A percentile compares a stretch with the other conserved stretches of the same genome.
phyloP scores from a whole-genome alignment of 2,329 filamentous ascomycete species.

The Alternaria atra region DNA sequence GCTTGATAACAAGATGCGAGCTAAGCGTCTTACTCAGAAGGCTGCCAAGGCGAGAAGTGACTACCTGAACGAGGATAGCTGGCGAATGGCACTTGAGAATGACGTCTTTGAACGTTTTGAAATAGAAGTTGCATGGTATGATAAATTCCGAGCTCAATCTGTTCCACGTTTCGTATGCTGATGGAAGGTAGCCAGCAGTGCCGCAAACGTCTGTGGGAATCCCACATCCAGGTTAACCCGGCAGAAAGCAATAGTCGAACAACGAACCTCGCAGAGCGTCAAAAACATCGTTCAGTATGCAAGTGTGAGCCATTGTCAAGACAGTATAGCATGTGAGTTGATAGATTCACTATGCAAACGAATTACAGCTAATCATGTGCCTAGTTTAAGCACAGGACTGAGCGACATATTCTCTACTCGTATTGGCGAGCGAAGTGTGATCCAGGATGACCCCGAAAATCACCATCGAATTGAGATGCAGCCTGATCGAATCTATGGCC shows the following conservation, averaged over 20 bases:
- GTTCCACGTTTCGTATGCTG: neutral
- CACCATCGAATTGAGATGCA: constrained; percentile 5
- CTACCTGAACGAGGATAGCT: constrained; percentile 21
- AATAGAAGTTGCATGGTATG: constrained; percentile 29
- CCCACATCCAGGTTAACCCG: constrained; percentile 4
- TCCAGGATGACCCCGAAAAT: constrained; percentile 1
- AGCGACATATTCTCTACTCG: constrained; percentile 21
- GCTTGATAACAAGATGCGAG: constrained; percentile 18
- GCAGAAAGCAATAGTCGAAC: constrained; percentile 17
- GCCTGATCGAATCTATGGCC: constrained; percentile 26
- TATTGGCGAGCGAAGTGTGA: constrained; percentile 14
- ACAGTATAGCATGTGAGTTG: constrained; percentile 9
- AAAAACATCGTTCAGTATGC: constrained; percentile 19
- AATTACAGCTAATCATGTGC: neutral
- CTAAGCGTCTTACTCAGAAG: constrained; percentile 4
- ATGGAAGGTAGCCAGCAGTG: neutral
- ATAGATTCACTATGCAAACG: constrained; percentile 2
- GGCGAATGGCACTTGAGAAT: constrained; percentile 20
- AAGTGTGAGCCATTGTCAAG: constrained; percentile 13
- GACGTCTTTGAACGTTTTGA: constrained; percentile 28
- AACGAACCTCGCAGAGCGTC: constrained; percentile 16
- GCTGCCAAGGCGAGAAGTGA: neutral
- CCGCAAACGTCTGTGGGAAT: constrained; percentile 5
- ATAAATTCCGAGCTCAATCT: constrained; percentile 15
- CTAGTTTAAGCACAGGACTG: constrained; percentile 17